phyloP scores from a whole-genome alignment of 305 asterid genomes.

The Ajuga reptans region DNA sequence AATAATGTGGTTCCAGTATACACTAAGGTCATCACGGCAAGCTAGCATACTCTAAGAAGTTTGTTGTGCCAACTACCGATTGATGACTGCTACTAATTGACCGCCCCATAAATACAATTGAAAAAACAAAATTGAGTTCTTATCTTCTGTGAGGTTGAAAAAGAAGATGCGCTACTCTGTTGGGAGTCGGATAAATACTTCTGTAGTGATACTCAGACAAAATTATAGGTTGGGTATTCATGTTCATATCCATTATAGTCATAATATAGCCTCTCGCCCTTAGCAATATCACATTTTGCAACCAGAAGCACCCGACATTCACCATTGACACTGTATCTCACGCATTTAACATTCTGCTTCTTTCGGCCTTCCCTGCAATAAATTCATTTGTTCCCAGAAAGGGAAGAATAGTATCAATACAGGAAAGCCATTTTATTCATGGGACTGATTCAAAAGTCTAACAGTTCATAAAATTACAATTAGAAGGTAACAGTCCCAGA shows the following conservation, averaged over 20 bases:
- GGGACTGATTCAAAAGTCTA: neutral
- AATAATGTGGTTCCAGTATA: constrained; percentile 10
- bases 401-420: neutral
- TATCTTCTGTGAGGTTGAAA: constrained; percentile 23
- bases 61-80: constrained; percentile 18
- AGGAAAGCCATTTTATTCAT: neutral
- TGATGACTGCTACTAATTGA: constrained; percentile 15
- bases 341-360: constrained; percentile 74
- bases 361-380: constrained; percentile 65
- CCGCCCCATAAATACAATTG: constrained; percentile 11
- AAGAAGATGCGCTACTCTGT: constrained; percentile 21
- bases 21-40: neutral
- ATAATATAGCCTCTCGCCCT: constrained; percentile 81
- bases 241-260: constrained; percentile 82
- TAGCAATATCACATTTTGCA: constrained; percentile 60
- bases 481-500: constrained; percentile 14
- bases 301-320: constrained; percentile 63
- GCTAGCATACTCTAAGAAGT: constrained; percentile 13
- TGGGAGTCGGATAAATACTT: neutral
- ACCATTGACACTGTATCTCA: constrained; percentile 58
- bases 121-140: constrained; percentile 13
- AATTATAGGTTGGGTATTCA: constrained; percentile 79
- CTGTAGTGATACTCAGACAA: constrained; percentile 35
- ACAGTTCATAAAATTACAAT: neutral
- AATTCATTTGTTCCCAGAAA: constrained; percentile 24